Percentiles rank a stretch among this genome's conserved stretches.
These are phyloP conservation scores for Fusarium setosum DNA, from an alignment of 2,329 filamentous ascomycete genomes.

Conservation along the genomic window DNA sequence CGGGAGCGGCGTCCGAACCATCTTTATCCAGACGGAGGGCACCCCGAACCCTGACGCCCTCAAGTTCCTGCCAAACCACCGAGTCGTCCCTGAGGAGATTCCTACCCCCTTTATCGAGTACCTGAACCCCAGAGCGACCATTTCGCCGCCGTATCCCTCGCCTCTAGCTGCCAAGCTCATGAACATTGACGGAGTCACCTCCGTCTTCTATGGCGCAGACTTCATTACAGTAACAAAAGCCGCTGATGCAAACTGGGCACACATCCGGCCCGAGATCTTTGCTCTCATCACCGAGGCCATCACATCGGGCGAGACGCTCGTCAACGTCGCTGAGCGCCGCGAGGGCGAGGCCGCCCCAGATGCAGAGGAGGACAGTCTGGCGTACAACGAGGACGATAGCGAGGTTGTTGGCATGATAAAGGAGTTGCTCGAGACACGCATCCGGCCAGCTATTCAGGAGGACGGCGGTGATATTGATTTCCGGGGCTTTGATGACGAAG, in stretches of 20 bases:
- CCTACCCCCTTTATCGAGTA: constrained; percentile 90
- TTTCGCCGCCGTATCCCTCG: constrained; percentile 89
- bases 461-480: constrained; percentile 98
- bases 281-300: constrained; percentile 94
- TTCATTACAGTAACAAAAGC: constrained; percentile 98
- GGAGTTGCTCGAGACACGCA: constrained; percentile 93
- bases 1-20: constrained; percentile 69
- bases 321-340: constrained; percentile 75
- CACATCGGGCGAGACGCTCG: constrained; percentile 83
- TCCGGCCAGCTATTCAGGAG: constrained; percentile 95
- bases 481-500: constrained; percentile 83
- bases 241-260: constrained; percentile 88
- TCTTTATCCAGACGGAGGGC: constrained; percentile 97
- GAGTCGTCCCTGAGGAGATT: constrained; percentile 80
- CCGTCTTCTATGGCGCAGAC: constrained; percentile 93
- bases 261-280: constrained; percentile 96
- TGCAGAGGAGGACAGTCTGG: constrained; percentile 73
- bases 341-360: constrained; percentile 57
- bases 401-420: constrained; percentile 99
- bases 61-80: constrained; percentile 94
- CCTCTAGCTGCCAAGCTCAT: constrained; percentile 90
- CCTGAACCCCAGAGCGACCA: constrained; percentile 85
- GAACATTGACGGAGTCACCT: constrained; percentile 93
- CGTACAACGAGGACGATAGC: constrained; percentile 89
- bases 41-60: constrained; percentile 96